Conservation (phyloP, 805 yeast genomes). For the Metschnikowia baotianmanensis region DNA sequence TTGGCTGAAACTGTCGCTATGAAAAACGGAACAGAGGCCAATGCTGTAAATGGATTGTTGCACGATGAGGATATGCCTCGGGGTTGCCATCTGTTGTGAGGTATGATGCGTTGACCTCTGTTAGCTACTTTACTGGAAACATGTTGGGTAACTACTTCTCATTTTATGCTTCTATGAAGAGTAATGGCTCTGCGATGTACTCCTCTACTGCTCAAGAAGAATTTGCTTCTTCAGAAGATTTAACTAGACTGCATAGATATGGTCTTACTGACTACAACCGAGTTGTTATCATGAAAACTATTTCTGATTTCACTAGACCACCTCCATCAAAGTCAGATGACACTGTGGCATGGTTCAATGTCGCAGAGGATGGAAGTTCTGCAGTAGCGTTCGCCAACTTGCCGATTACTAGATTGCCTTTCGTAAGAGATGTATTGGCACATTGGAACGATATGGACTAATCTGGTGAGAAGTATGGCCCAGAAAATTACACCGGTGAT, state of each 20-base stretch:
- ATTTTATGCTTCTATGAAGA: constrained; percentile 45
- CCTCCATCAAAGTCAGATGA: constrained; percentile 44
- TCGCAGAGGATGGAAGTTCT: constrained; percentile 51
- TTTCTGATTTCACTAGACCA: constrained; percentile 56
- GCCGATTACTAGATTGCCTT: constrained; percentile 52
- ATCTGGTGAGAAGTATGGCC: constrained; percentile 32
- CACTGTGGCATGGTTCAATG: constrained; percentile 50
- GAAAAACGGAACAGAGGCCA: constrained; percentile 45
- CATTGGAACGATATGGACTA: constrained; percentile 46
- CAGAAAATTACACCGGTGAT: constrained; percentile 62
- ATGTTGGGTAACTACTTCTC: constrained; percentile 49
- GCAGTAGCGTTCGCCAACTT: constrained; percentile 49
- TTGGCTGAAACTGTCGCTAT: constrained; percentile 47
- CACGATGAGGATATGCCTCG: constrained; percentile 53
- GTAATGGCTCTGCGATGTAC: constrained; percentile 59
- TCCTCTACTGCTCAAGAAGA: constrained; percentile 68
- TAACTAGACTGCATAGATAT: constrained; percentile 50
- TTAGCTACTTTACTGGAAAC: constrained; percentile 57
- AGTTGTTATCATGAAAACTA: constrained; percentile 58
- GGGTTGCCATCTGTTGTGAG: constrained; percentile 45
- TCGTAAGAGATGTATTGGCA: constrained; percentile 49
- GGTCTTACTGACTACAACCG: constrained; percentile 58
- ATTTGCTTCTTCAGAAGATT: constrained; percentile 60
- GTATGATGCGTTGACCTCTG: constrained; percentile 62
- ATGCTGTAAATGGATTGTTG: constrained; percentile 44